Percentiles rank a stretch among this genome's conserved stretches.
These are phyloP conservation scores for Cercospora janseana DNA, from an alignment of 2,329 filamentous ascomycete genomes.

Conservation along the genomic window DNA sequence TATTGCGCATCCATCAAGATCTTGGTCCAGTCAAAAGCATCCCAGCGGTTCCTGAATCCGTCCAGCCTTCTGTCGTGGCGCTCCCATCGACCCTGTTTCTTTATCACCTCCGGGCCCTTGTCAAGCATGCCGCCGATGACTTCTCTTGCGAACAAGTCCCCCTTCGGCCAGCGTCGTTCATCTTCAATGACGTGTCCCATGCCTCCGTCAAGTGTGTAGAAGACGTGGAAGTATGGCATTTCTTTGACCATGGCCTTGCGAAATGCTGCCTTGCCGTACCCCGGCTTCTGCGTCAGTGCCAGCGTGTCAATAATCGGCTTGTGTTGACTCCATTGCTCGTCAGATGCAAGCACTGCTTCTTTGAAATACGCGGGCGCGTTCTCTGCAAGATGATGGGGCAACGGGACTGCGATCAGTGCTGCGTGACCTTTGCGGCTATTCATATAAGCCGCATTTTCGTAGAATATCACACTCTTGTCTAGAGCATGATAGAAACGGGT, in stretches of 20 bases:
- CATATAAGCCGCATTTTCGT: conserved; percentile 89
- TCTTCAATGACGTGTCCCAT: conserved; percentile 93
- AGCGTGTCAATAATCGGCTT: conserved; percentile 89
- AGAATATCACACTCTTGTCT: conserved; percentile 89
- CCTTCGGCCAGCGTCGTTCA: conserved; percentile 76
- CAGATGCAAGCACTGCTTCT: conserved; percentile 83
- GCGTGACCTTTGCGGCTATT: conserved; percentile 73
- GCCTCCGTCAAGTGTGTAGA: conserved; percentile 90
- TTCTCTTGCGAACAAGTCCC: conserved; percentile 90
- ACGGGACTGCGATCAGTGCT: conserved; percentile 78
- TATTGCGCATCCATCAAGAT: conserved; percentile 49
- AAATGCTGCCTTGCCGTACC: conserved; percentile 78
- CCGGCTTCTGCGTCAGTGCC: conserved; percentile 58
- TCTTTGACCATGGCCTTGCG: conserved; percentile 81
- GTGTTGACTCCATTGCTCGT: conserved; percentile 95
- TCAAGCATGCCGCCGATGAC: conserved; percentile 91
- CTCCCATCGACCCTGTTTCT: conserved; percentile 84
- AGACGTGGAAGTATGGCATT: conserved; percentile 97
- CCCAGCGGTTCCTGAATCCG: conserved; percentile 79
- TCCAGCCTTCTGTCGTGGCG: conserved; percentile 68
- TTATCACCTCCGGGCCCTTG: conserved; percentile 75
- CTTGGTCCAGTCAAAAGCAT: conserved; percentile 86
- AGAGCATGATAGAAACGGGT: conserved; percentile 93
- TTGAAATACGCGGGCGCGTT: conserved; percentile 92
- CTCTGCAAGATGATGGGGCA: conserved; percentile 87